Percentiles rank a stretch among this genome's conserved stretches.
Conservation (phyloP, 805 yeast species). For the Metschnikowia henanensis region DNA sequence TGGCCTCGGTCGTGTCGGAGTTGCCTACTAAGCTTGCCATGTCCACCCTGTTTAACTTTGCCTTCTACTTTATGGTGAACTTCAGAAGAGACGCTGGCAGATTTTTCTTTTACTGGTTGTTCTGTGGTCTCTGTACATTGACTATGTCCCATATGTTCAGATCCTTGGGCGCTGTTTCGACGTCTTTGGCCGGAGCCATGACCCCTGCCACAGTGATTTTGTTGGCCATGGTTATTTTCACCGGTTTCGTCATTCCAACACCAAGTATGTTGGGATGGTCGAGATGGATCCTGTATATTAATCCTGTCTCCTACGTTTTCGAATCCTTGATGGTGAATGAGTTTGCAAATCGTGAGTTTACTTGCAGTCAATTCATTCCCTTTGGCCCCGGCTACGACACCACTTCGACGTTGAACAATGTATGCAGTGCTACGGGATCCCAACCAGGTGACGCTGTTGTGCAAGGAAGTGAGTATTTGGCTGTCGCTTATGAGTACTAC, state of each 20-base stretch:
- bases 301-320: conserved; percentile 41
- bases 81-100: conserved; percentile 37
- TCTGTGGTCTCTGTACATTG: conserved; percentile 23
- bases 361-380: conserved; percentile 59
- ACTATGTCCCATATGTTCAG: conserved; percentile 43
- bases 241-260: conserved; percentile 46
- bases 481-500: conserved; percentile 47
- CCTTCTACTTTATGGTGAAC: conserved; percentile 30
- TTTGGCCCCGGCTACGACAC: conserved; percentile 52
- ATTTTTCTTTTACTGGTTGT: conserved; percentile 39
- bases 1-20: conserved; percentile 59
- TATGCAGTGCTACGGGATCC: conserved; percentile 65
- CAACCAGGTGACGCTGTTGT: conserved; percentile 52
- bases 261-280: conserved; percentile 36
- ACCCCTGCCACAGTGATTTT: conserved; percentile 46
- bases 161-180: conserved; percentile 43
- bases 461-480: conserved; percentile 58
- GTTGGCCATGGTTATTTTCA: conserved; percentile 55
- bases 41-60: conserved; percentile 34
- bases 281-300: conserved; percentile 41
- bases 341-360: conserved; percentile 55
- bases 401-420: conserved; percentile 36
- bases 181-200: conserved; percentile 41
- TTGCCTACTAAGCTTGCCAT: conserved; percentile 55
- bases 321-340: conserved; percentile 68